Evolutionary conservation across 768 basidiomycete species (phyloP).

Genomic region (Pleurotus djamor): DNA sequence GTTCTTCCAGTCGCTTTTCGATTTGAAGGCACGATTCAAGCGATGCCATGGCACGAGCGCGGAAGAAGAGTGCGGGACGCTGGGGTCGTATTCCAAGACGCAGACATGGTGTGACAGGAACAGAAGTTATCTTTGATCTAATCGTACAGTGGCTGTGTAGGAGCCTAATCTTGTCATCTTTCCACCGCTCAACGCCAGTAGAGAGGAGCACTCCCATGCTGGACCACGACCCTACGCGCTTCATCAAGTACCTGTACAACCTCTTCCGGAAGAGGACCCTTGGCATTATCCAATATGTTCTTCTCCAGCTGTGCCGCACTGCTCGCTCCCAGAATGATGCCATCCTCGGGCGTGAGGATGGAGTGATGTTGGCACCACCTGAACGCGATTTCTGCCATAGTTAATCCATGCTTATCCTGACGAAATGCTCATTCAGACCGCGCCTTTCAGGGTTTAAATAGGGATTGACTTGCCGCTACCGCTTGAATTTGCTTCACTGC

Average conservation of each 20-base stretch:
- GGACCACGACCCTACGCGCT: constrained; percentile 38
- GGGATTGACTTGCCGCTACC: constrained; percentile 31
- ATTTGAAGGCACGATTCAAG: constrained; percentile 11
- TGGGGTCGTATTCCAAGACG: not conserved
- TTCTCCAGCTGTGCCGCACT: constrained; percentile 40
- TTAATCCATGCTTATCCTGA: constrained; percentile 37
- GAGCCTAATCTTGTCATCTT: not conserved
- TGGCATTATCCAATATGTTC: constrained; percentile 43
- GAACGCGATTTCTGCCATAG: constrained; percentile 40
- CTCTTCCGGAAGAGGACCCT: constrained; percentile 53
- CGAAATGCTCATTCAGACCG: constrained; percentile 7
- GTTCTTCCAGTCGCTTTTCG: constrained; percentile 30
- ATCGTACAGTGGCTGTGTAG: constrained; percentile 4
- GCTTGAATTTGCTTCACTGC: constrained; percentile 37
- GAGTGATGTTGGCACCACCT: constrained; percentile 54
- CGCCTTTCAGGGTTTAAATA: not conserved
- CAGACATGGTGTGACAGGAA: not conserved
- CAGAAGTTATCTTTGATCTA: constrained; percentile 5
- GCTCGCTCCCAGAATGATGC: constrained; percentile 47
- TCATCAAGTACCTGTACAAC: constrained; percentile 50
- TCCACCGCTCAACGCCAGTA: constrained; percentile 2
- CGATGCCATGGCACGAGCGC: not conserved
- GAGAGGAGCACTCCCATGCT: constrained; percentile 15
- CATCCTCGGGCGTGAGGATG: constrained; percentile 33
- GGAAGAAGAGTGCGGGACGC: not conserved